Conservation (phyloP, 768 basidiomycete genomes). For the Mycena latifolia region DNA sequence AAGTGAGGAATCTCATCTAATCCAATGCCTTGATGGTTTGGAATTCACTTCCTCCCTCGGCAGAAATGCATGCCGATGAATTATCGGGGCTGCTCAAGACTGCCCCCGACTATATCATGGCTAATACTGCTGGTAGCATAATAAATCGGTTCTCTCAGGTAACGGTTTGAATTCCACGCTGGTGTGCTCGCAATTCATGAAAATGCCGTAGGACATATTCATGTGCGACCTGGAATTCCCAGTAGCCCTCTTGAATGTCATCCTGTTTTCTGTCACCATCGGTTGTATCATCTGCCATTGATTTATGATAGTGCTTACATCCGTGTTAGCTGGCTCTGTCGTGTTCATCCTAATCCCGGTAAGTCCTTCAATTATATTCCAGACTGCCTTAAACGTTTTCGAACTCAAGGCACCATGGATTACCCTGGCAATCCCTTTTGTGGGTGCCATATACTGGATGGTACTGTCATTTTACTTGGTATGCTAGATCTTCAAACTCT, state of each 20-base stretch:
- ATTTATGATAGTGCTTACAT: neutral
- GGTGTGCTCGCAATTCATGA: neutral
- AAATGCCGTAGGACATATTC: conserved; percentile 20
- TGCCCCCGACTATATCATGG: neutral
- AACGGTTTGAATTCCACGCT: neutral
- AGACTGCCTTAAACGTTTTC: neutral
- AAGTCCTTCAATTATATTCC: neutral
- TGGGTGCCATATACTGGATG: conserved; percentile 16
- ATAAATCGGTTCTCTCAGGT: conserved; percentile 28
- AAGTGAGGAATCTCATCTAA: neutral
- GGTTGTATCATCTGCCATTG: neutral
- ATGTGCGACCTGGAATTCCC: conserved; percentile 28
- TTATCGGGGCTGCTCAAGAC: neutral
- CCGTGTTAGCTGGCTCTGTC: conserved; percentile 11
- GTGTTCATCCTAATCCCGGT: conserved; percentile 23
- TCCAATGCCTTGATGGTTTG: neutral
- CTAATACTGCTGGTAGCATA: neutral
- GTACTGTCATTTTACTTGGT: conserved; percentile 25
- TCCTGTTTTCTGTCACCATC: neutral
- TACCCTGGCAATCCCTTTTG: conserved; percentile 11
- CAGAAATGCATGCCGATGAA: conserved; percentile 3
- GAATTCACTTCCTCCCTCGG: neutral
- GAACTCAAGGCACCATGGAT: conserved; percentile 22
- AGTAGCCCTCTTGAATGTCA: conserved; percentile 1
- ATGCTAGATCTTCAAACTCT: neutral